A percentile compares a stretch with the other conserved stretches of the same genome.
These are phyloP conservation scores for Neurospora sp. DNA, from an alignment of 2,329 filamentous ascomycete species.

Conservation along the genomic window DNA sequence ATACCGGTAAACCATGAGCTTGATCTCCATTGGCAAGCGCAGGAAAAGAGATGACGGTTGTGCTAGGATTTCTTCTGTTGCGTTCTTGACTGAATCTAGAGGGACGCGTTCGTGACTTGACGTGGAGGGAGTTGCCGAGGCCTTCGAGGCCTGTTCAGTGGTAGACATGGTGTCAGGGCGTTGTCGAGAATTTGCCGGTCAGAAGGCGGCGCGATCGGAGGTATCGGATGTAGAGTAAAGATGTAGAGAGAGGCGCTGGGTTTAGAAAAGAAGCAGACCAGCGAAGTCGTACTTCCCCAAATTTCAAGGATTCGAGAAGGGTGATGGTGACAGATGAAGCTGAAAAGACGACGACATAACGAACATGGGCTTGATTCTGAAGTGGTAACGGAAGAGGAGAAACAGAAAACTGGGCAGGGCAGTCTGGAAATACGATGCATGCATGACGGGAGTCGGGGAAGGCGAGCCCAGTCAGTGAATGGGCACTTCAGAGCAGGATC, in stretches of 20 bases:
- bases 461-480: not conserved
- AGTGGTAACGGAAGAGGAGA: not conserved
- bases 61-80: not conserved
- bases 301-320: not conserved
- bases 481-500: not conserved
- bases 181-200: not conserved
- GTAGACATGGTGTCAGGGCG: not conserved
- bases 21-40: not conserved
- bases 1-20: not conserved
- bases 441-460: not conserved
- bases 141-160: not conserved
- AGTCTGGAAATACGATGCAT: too few species aligned
- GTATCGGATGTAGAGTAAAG: not conserved
- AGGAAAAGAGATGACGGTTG: not conserved
- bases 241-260: not conserved
- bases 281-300: not conserved
- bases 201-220: not conserved
- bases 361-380: not conserved
- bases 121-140: not conserved
- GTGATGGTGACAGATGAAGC: not conserved
- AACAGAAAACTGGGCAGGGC: not conserved
- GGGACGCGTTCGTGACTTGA: not conserved
- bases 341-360: not conserved
- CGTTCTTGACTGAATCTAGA: not conserved
- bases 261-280: not conserved